These are phyloP conservation scores for Trichoderma koningiopsis DNA, from an alignment of 2,329 filamentous ascomycete genomes.

Conservation along the genomic window DNA sequence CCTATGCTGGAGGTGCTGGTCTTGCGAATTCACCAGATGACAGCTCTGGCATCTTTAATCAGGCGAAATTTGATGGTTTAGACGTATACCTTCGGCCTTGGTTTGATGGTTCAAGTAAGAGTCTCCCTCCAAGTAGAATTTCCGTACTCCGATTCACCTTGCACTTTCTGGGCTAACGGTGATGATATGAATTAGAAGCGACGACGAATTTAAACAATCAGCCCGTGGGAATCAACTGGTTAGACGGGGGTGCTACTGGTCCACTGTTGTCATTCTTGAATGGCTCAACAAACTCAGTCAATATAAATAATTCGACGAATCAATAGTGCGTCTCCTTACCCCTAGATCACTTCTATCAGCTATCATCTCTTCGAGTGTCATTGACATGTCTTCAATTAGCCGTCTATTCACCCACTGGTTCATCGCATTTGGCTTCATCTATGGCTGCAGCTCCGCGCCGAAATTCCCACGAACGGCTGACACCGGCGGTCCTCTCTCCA, in stretches of 20 bases:
- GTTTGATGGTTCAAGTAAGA: slow-evolving; percentile 38
- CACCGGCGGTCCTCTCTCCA: slow-evolving; percentile 27
- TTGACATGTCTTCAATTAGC: slow-evolving; percentile 24
- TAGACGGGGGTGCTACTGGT: slow-evolving; percentile 36
- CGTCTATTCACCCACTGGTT: slow-evolving; percentile 38
- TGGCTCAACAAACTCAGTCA: slow-evolving; percentile 29
- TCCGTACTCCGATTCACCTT: neutral
- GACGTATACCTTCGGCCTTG: slow-evolving; percentile 34
- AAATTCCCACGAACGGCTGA: slow-evolving; percentile 29
- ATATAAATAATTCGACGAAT: slow-evolving; percentile 33
- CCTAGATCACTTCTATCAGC: neutral
- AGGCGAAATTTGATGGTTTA: slow-evolving; percentile 30
- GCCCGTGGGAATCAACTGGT: slow-evolving; percentile 35
- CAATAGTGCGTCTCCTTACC: slow-evolving; percentile 33
- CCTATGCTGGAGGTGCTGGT: slow-evolving; percentile 34
- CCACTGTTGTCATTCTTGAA: slow-evolving; percentile 35
- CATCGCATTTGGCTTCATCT: slow-evolving; percentile 35
- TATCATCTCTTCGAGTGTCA: neutral
- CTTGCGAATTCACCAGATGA: slow-evolving; percentile 27
- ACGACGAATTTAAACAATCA: slow-evolving; percentile 36
- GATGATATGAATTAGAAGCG: slow-evolving; percentile 23
- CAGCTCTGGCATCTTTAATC: slow-evolving; percentile 37
- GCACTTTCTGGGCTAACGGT: neutral
- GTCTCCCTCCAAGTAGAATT: neutral
- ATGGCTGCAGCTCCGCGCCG: slow-evolving; percentile 32